Evolutionary conservation across 345 rosid genomes (phyloP).

Genomic region (Rhodomyrtus tomentosa): DNA sequence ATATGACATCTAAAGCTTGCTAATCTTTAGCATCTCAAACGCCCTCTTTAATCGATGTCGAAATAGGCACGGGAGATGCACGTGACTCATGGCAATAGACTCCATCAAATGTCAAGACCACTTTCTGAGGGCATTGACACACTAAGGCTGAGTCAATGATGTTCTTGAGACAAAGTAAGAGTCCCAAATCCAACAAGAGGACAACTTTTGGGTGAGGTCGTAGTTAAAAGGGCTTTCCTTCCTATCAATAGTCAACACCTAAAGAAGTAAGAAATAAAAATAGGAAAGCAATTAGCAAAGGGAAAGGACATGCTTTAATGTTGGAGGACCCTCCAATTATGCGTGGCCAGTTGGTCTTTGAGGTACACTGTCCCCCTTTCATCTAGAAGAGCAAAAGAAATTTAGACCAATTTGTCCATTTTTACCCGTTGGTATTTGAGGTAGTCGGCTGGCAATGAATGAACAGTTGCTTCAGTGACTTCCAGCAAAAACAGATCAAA

Average conservation of each 20-base stretch:
- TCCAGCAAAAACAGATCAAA: neutral
- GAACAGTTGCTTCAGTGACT: rapidly evolving
- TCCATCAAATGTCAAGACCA: neutral
- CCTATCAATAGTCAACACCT: neutral
- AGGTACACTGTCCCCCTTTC: neutral
- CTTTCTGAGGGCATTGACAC: neutral
- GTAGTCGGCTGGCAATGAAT: neutral
- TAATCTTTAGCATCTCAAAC: neutral
- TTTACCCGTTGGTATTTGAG: neutral
- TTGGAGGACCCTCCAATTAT: neutral
- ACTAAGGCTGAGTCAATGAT: neutral
- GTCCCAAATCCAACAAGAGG: neutral
- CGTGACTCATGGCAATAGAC: neutral
- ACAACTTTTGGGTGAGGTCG: neutral
- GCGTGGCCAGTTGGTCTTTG: neutral
- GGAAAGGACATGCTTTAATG: neutral
- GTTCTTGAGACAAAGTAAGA: neutral
- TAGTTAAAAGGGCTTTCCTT: neutral
- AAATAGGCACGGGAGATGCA: neutral
- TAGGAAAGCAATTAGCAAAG: neutral
- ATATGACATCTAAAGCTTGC: neutral
- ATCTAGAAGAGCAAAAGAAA: neutral
- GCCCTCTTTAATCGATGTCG: neutral
- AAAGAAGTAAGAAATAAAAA: neutral
- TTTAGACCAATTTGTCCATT: neutral